phyloP scores from a whole-genome alignment of 2,329 filamentous ascomycete genomes.

The Herpotrichia juniperi region DNA sequence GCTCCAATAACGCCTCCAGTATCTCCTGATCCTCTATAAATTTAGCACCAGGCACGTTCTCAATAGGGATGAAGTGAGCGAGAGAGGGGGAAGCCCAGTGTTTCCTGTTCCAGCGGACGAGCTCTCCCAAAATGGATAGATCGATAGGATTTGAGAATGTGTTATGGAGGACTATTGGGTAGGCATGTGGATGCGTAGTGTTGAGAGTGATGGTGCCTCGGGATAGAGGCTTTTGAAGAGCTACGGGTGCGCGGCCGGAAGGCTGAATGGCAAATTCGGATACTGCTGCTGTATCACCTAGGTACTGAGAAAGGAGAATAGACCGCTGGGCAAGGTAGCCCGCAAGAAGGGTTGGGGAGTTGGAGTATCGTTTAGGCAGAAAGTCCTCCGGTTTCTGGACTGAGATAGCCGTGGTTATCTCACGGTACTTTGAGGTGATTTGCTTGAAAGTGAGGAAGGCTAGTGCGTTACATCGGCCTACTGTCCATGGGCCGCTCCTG shows the following conservation, averaged over 20 bases:
- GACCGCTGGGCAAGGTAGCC: conserved; percentile 31
- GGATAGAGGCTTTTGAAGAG: conserved; percentile 2
- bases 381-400: conserved; percentile 21
- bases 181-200: conserved; percentile 36
- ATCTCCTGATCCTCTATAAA: conserved; percentile 33
- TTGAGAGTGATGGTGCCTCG: conserved; percentile 48
- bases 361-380: conserved; percentile 22
- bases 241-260: conserved; percentile 14
- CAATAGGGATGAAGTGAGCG: conserved; percentile 35
- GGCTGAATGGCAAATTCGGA: conserved; percentile 39
- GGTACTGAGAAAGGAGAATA: conserved; percentile 28
- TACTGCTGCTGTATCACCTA: conserved; percentile 31
- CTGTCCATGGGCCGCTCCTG: conserved; percentile 33
- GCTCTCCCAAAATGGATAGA: conserved; percentile 38
- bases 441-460: conserved; percentile 27
- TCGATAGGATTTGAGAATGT: conserved; percentile 46
- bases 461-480: conserved; percentile 20
- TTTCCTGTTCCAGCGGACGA: conserved; percentile 42
- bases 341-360: conserved; percentile 7
- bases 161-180: conserved; percentile 41
- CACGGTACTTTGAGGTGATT: conserved; percentile 19
- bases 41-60: conserved; percentile 33
- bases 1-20: conserved; percentile 17
- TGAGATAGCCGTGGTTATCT: conserved; percentile 21
- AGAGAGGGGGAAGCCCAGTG: conserved; percentile 42